phyloP scores from a whole-genome alignment of 768 basidiomycete species.

The Lentinula boryana region DNA sequence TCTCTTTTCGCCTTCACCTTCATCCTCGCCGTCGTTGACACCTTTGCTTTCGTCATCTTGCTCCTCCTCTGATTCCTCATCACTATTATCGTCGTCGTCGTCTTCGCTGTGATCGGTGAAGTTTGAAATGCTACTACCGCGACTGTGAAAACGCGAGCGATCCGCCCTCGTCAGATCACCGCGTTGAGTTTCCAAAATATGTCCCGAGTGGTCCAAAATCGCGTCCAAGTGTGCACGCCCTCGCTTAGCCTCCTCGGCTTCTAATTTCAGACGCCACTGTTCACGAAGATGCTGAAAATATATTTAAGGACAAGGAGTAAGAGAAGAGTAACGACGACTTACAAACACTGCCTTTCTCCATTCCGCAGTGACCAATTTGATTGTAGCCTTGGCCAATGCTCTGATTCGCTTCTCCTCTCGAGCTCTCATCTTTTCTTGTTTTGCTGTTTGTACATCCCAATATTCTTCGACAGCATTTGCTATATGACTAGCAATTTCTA shows the following conservation, averaged over 20 bases:
- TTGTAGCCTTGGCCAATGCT: slow-evolving; percentile 63
- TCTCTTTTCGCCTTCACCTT: slow-evolving; percentile 21
- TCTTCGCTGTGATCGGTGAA: slow-evolving; percentile 29
- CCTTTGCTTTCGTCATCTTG: slow-evolving; percentile 20
- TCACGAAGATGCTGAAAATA: slow-evolving; percentile 63
- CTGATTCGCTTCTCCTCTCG: slow-evolving; percentile 66
- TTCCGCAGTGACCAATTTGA: slow-evolving; percentile 63
- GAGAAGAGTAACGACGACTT: slow-evolving; percentile 23
- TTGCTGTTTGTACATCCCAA: slow-evolving; percentile 65
- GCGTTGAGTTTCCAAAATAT: slow-evolving; percentile 80
- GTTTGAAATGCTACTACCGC: slow-evolving; percentile 46
- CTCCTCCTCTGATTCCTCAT: slow-evolving; percentile 5
- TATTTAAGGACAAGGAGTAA: background rate
- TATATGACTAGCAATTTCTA: slow-evolving; percentile 45
- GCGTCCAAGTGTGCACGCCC: slow-evolving; percentile 87
- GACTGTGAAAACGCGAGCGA: slow-evolving; percentile 42
- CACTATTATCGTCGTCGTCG: slow-evolving; percentile 24
- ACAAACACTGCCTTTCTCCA: slow-evolving; percentile 90
- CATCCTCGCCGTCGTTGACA: slow-evolving; percentile 18
- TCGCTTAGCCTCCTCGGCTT: slow-evolving; percentile 71
- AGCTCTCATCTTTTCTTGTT: slow-evolving; percentile 50
- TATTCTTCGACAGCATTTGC: slow-evolving; percentile 64
- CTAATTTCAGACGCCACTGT: slow-evolving; percentile 52
- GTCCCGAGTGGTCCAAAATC: slow-evolving; percentile 84
- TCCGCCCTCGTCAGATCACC: slow-evolving; percentile 54